Evolutionary conservation across 2,329 filamentous ascomycete genomes (phyloP).

Genomic region (Beauveria australis): DNA sequence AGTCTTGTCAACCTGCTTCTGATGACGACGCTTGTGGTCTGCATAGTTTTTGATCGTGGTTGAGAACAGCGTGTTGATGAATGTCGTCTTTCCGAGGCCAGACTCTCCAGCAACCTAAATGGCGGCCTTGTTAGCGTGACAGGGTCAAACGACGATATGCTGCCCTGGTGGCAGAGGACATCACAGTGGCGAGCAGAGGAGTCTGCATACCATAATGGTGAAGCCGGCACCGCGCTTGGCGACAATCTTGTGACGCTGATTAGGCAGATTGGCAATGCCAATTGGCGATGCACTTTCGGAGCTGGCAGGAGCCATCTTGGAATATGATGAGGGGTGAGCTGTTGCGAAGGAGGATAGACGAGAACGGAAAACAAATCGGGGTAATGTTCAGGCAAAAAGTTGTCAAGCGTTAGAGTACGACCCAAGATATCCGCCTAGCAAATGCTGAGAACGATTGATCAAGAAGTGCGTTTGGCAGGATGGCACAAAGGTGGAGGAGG

Average conservation of each 20-base stretch:
- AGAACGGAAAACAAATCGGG: not conserved
- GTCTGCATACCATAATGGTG: slow-evolving; percentile 82
- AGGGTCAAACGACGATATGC: not conserved
- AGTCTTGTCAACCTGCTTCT: slow-evolving; percentile 99
- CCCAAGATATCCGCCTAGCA: slow-evolving; percentile 8
- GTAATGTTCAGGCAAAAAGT: not conserved
- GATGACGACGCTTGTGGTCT: slow-evolving; percentile 97
- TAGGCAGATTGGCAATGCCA: slow-evolving; percentile 67
- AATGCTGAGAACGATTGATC: slow-evolving; percentile 11
- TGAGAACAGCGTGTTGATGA: slow-evolving; percentile 99
- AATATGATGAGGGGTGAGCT: slow-evolving; percentile 15
- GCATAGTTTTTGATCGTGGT: slow-evolving; percentile 99
- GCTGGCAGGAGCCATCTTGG: slow-evolving; percentile 48
- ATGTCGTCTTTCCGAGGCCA: slow-evolving; percentile 96
- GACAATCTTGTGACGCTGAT: slow-evolving; percentile 69
- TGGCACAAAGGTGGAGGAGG: slow-evolving; percentile 12
- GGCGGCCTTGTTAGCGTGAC: slow-evolving; percentile 12
- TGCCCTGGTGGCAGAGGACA: not conserved
- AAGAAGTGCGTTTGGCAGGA: slow-evolving; percentile 10
- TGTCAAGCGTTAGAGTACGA: slow-evolving; percentile 10
- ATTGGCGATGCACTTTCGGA: slow-evolving; percentile 58
- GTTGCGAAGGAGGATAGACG: not conserved
- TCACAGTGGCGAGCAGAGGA: not conserved
- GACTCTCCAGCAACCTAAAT: slow-evolving; percentile 91
- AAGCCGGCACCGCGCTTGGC: slow-evolving; percentile 88